phyloP scores from a whole-genome alignment of 768 basidiomycete species.

The Rhizopogon sp. region DNA sequence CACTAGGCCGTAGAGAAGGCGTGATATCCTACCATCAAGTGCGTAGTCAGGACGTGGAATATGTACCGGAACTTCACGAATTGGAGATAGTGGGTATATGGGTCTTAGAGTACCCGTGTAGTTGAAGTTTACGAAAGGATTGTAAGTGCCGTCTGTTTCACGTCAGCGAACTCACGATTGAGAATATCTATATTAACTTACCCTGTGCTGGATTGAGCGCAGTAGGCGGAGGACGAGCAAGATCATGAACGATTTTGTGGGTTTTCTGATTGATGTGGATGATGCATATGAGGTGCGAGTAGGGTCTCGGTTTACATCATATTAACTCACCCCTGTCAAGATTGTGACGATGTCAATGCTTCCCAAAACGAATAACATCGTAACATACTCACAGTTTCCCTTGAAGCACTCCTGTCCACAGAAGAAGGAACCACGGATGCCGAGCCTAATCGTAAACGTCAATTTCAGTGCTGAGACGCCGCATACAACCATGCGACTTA shows the following conservation, averaged over 20 bases:
- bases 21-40: constrained; percentile 39
- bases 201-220: constrained; percentile 3
- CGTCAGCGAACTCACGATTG: neutral
- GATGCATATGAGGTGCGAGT: neutral
- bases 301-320: neutral
- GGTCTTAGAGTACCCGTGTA: constrained; percentile 82
- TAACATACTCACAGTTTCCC: constrained; percentile 69
- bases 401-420: constrained; percentile 98
- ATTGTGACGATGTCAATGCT: neutral
- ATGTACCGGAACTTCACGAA: constrained; percentile 71
- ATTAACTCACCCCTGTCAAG: constrained; percentile 20
- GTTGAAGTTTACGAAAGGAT: constrained; percentile 72
- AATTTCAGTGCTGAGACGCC: constrained; percentile 8
- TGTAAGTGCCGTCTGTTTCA: constrained; percentile 63
- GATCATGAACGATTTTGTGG: constrained; percentile 73
- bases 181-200: neutral
- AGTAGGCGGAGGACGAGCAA: constrained; percentile 36
- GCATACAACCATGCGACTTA: constrained; percentile 29
- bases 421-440: constrained; percentile 82
- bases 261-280: constrained; percentile 51
- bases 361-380: neutral
- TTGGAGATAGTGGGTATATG: constrained; percentile 81
- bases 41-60: constrained; percentile 91
- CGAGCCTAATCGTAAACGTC: constrained; percentile 45
- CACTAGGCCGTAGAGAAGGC: constrained; percentile 22